Evolutionary conservation across 169 alveolate genomes (phyloP).

Genomic region (Nephromyces sp.): DNA sequence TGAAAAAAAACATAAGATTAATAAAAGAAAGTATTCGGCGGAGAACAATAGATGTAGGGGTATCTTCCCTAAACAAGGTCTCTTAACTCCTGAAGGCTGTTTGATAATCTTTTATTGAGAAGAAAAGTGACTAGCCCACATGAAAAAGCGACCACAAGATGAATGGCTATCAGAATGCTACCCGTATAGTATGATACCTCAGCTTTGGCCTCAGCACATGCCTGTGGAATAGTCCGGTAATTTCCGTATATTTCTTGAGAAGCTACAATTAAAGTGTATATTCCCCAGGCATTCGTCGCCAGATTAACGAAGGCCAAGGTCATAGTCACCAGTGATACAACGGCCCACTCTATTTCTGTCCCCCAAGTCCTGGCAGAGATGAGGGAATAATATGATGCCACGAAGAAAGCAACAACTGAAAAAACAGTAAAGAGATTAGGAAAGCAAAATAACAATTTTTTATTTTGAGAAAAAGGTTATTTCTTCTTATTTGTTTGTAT

Average conservation of each 20-base stretch:
- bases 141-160: conserved; percentile 14
- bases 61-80: conserved; percentile 14
- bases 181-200: conserved; percentile 13
- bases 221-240: not conserved
- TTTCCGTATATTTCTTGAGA: not conserved
- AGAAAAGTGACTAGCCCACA: conserved; percentile 20
- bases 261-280: not conserved
- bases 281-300: conserved; percentile 26
- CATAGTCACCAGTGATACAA: conserved; percentile 20
- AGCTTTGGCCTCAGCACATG: conserved; percentile 19
- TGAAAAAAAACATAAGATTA: too few species aligned
- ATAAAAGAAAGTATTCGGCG: too few species aligned
- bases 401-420: conserved; percentile 22
- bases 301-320: conserved; percentile 21
- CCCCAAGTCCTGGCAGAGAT: conserved; percentile 25
- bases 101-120: conserved; percentile 7
- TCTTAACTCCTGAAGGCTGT: conserved; percentile 18
- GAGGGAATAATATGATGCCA: conserved; percentile 10
- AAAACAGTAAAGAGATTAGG: not conserved
- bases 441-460: not conserved
- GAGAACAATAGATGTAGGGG: too few species aligned
- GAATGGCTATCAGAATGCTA: conserved; percentile 10
- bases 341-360: conserved; percentile 30
- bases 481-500: too few species aligned
- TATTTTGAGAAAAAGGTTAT: too few species aligned